Conservation (phyloP, 768 basidiomycete species). For the Clavaria fumosa region DNA sequence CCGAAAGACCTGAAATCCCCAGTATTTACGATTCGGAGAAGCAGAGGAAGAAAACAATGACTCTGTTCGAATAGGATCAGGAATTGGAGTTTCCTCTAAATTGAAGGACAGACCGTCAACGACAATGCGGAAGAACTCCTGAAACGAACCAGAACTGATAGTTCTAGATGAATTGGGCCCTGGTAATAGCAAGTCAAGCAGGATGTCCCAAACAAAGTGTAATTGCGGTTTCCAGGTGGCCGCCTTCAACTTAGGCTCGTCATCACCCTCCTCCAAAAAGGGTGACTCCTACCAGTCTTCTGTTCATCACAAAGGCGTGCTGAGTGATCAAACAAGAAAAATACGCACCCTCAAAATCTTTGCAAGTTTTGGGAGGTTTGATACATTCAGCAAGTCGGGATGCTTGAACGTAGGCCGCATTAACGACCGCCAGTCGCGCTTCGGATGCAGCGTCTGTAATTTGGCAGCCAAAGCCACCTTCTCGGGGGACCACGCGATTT, state of each 20-base stretch:
- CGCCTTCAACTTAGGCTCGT: slow-evolving; percentile 33
- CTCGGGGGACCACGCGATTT: slow-evolving; percentile 67
- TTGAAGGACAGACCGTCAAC: slow-evolving; percentile 62
- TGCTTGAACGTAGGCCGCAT: slow-evolving; percentile 67
- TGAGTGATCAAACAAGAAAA: slow-evolving; percentile 4
- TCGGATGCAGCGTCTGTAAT: slow-evolving; percentile 44
- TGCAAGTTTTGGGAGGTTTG: slow-evolving; percentile 63
- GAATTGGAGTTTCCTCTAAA: background rate
- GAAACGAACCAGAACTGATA: slow-evolving; percentile 40
- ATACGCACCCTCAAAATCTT: slow-evolving; percentile 61
- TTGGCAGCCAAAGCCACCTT: slow-evolving; percentile 70
- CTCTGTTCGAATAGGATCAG: slow-evolving; percentile 31
- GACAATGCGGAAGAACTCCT: slow-evolving; percentile 80
- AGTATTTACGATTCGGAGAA: slow-evolving; percentile 80
- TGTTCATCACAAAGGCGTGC: slow-evolving; percentile 7
- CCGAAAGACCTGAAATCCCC: slow-evolving; percentile 90
- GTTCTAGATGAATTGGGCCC: slow-evolving; percentile 24
- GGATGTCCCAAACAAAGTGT: slow-evolving; percentile 81
- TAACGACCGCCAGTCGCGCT: slow-evolving; percentile 49
- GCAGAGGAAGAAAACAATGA: slow-evolving; percentile 74
- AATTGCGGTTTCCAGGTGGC: slow-evolving; percentile 78
- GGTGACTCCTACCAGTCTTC: slow-evolving; percentile 31
- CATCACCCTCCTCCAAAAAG: slow-evolving; percentile 37
- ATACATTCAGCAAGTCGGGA: slow-evolving; percentile 44
- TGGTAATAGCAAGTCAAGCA: slow-evolving; percentile 63